phyloP scores from a whole-genome alignment of 257 asterid genomes.

The Solanum acaule region DNA sequence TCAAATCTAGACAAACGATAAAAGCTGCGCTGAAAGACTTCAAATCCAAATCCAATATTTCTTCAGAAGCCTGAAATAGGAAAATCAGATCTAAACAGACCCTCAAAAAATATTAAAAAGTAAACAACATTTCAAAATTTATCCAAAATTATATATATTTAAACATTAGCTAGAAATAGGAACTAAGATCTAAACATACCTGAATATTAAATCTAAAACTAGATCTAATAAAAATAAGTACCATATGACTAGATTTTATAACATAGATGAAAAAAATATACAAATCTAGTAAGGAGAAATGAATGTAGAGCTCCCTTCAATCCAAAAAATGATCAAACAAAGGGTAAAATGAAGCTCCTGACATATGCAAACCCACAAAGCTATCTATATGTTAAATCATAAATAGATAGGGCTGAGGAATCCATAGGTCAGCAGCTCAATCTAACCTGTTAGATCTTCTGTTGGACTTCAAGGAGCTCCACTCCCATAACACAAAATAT shows the following conservation, averaged over 20 bases:
- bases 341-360: constrained; percentile 52
- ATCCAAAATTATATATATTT: neutral
- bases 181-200: constrained; percentile 9
- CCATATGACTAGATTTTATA: neutral
- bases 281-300: neutral
- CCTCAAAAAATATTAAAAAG: neutral
- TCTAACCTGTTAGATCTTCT: constrained; percentile 55
- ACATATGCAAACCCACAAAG: constrained; percentile 76
- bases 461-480: constrained; percentile 97
- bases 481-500: constrained; percentile 11
- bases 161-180: constrained; percentile 12
- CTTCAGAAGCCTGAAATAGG: constrained; percentile 26
- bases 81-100: constrained; percentile 10
- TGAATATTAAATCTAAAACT: constrained; percentile 1
- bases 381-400: constrained; percentile 18
- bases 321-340: constrained; percentile 64
- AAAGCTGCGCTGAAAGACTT: neutral
- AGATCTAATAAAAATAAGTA: neutral
- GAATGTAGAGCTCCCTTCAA: constrained; percentile 94
- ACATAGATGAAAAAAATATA: neutral
- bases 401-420: constrained; percentile 62
- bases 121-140: neutral
- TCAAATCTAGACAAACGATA: neutral
- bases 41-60: constrained; percentile 4
- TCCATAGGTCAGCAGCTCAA: constrained; percentile 80